Evolutionary conservation across 1,284 basidiomycete genomes (phyloP).

Genomic region (Cutaneotrichosporon cutaneum): DNA sequence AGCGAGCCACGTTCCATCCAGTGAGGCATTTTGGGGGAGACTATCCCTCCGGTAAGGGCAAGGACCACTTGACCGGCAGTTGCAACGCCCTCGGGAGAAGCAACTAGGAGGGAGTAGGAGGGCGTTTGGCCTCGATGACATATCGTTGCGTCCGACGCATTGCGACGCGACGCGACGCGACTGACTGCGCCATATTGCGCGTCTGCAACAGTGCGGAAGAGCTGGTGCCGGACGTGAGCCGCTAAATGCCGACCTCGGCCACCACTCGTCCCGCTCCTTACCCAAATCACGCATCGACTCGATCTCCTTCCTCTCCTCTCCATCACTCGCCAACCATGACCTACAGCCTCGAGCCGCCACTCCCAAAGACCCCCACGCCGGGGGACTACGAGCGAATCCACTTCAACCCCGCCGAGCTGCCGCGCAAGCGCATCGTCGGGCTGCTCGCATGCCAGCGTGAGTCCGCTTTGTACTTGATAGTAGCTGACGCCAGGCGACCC

Average conservation of each 20-base stretch:
- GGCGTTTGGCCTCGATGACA: no score
- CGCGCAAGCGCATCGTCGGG: constrained; percentile 49
- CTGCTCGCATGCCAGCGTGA: constrained; percentile 54
- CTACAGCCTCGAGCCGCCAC: constrained; percentile 34
- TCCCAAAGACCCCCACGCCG: constrained; percentile 38
- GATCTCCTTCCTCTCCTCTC: background rate
- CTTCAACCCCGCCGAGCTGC: constrained; percentile 45
- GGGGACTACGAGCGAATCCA: constrained; percentile 48
- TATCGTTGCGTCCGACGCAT: no score
- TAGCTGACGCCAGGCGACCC: constrained; percentile 44
- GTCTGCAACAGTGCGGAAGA: background rate
- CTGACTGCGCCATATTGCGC: background rate
- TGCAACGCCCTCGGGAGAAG: no score
- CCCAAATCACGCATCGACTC: background rate
- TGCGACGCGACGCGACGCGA: background rate
- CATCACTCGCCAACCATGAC: constrained; percentile 28
- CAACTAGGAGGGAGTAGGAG: no score
- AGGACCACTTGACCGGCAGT: no score
- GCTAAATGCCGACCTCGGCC: constrained; percentile 2
- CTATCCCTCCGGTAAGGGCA: no score
- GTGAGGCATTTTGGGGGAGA: background rate
- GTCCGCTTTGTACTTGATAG: constrained; percentile 23
- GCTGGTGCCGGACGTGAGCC: background rate
- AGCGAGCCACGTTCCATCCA: background rate
- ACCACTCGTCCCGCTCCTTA: background rate